Percentiles rank a stretch among this genome's conserved stretches.
phyloP scores from a whole-genome alignment of 257 asterid genomes.

The Scutellaria barbata region DNA sequence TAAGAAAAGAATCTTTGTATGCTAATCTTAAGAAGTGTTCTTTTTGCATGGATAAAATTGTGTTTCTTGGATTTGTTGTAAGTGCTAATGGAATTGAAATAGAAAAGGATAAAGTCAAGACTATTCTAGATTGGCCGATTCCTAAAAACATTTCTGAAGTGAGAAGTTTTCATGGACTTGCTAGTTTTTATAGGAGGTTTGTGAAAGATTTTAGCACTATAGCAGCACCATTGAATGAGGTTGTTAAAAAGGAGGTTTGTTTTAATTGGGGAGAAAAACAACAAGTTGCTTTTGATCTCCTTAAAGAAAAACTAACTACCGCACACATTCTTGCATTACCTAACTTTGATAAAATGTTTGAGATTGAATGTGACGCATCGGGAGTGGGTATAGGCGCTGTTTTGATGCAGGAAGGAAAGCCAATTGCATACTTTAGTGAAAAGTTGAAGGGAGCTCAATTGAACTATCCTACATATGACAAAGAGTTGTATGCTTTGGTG shows the following conservation, averaged over 20 bases:
- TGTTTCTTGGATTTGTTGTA: too few species aligned
- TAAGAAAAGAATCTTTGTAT: neutral
- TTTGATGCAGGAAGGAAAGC: too few species aligned
- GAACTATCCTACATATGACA: neutral
- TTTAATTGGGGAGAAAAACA: conserved; percentile 11
- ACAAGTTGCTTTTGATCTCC: neutral
- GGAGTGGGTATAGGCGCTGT: too few species aligned
- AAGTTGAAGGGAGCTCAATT: too few species aligned
- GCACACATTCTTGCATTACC: conserved; percentile 19
- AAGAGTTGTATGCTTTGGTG: conserved; percentile 1
- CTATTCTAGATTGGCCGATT: neutral
- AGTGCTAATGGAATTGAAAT: neutral
- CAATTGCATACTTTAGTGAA: too few species aligned
- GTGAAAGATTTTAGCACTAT: conserved; percentile 2
- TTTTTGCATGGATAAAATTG: too few species aligned
- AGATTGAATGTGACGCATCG: neutral
- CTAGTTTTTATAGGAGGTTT: too few species aligned
- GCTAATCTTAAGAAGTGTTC: too few species aligned
- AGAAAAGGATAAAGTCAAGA: neutral
- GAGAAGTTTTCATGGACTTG: neutral
- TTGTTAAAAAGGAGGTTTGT: conserved; percentile 1
- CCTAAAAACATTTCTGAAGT: conserved; percentile 14
- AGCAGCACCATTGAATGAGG: conserved; percentile 22
- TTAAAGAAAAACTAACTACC: neutral
- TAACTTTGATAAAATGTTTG: neutral